Evolutionary conservation across 208 protist genomes (phyloP).

Genomic region (Strigomonas culicis): DNA sequence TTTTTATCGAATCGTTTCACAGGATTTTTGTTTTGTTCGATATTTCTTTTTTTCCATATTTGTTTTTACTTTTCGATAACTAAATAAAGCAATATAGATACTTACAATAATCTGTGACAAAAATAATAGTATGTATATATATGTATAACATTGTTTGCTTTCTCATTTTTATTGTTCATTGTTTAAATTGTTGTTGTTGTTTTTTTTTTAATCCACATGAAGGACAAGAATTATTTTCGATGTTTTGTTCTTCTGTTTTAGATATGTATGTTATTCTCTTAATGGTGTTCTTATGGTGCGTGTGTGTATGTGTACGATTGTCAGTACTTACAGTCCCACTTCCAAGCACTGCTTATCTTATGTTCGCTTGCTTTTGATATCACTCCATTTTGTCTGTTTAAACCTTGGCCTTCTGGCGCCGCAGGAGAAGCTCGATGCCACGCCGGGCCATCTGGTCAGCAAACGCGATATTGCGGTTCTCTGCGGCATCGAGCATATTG

Average conservation of each 20-base stretch:
- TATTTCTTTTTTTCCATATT: neutral
- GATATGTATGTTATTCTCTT: constrained; percentile 10
- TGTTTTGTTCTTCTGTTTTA: constrained; percentile 1
- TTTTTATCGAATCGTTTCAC: too few species aligned
- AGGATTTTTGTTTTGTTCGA: too few species aligned
- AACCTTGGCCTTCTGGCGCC: constrained; percentile 32
- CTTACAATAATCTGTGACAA: neutral
- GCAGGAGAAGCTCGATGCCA: constrained; percentile 44
- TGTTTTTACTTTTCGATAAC: neutral
- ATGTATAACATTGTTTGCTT: neutral
- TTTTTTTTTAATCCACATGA: constrained; percentile 2
- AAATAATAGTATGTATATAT: neutral
- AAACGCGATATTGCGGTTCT: constrained; percentile 39
- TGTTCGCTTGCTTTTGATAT: too few species aligned
- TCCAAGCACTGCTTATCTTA: too few species aligned
- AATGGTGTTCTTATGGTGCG: neutral
- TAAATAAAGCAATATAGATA: neutral
- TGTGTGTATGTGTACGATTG: too few species aligned
- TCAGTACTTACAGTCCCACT: too few species aligned
- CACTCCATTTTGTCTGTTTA: constrained; percentile 9
- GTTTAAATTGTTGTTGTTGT: neutral
- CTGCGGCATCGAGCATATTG: constrained; percentile 9
- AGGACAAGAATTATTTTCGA: neutral
- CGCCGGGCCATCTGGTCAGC: constrained; percentile 52
- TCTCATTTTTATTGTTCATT: neutral